phyloP scores from a whole-genome alignment of 129 eudicot genomes.

The Arctium lappa region DNA sequence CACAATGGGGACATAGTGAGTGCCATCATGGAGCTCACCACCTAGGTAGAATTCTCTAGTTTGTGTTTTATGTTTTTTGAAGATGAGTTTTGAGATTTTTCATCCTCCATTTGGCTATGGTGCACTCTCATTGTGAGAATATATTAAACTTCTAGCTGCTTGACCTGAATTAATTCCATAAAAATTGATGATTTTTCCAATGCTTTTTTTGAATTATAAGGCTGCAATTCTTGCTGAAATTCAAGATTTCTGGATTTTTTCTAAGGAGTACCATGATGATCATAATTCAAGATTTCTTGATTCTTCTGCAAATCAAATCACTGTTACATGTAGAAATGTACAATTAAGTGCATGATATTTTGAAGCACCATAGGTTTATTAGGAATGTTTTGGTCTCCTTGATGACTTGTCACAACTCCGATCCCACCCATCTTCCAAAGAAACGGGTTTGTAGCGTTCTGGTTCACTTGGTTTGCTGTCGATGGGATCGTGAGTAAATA shows the following conservation, averaged over 20 bases:
- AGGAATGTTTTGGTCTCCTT: conserved; percentile 24
- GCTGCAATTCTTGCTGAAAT: not conserved
- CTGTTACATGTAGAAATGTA: not conserved
- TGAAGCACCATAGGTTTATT: not conserved
- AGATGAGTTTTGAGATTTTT: conserved; percentile 18
- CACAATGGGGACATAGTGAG: conserved; percentile 74
- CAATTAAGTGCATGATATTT: not conserved
- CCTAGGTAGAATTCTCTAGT: conserved; percentile 23
- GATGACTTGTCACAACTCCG: conserved; percentile 54
- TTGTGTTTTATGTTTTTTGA: not conserved
- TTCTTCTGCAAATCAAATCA: too few species aligned
- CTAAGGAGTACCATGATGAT: not conserved
- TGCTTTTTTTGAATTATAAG: not conserved
- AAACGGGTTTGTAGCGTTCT: conserved; percentile 41
- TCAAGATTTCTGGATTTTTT: not conserved
- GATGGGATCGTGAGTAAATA: conserved; percentile 39
- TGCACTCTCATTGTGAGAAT: conserved; percentile 1
- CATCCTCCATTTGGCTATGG: conserved; percentile 9
- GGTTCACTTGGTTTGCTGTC: conserved; percentile 51
- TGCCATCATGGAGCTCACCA: conserved; percentile 83
- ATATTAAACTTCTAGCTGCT: conserved; percentile 15
- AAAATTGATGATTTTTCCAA: conserved; percentile 1
- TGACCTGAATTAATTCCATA: conserved; percentile 14
- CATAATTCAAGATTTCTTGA: not conserved
- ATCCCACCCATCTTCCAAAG: conserved; percentile 75